phyloP scores from a whole-genome alignment of 176 grass and related monocot genomes.

The Phyllostachys edulis region DNA sequence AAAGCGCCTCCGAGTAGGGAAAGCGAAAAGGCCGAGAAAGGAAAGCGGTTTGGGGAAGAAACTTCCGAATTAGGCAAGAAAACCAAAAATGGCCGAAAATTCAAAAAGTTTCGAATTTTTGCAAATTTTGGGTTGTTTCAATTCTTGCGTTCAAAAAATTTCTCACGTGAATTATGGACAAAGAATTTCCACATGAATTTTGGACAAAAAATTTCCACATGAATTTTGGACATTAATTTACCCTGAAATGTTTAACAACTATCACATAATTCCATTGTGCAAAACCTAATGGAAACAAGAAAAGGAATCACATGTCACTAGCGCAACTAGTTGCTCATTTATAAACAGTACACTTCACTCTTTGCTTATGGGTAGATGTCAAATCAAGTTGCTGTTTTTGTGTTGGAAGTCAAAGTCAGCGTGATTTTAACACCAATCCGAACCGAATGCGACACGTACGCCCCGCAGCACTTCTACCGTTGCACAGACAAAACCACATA shows the following conservation, averaged over 20 bases:
- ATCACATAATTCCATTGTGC: background rate
- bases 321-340: background rate
- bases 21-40: no score
- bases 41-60: no score
- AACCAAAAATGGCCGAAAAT: no score
- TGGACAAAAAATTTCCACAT: background rate
- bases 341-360: background rate
- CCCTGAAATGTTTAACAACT: background rate
- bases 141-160: no score
- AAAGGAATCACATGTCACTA: background rate
- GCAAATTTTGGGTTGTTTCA: no score
- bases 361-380: background rate
- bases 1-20: no score
- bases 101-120: no score
- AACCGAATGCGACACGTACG: slow-evolving; percentile 41
- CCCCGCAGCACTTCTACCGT: slow-evolving; percentile 1
- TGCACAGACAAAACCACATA: slow-evolving; percentile 31
- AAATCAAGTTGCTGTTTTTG: slow-evolving; percentile 12
- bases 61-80: no score
- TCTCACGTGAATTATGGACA: no score
- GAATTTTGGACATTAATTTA: background rate
- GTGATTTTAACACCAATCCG: slow-evolving; percentile 40
- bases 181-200: background rate
- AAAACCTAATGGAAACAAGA: background rate
- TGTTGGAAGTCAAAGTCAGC: background rate